Conservation (phyloP, 352 stramenopile genomes). For the Pythium dissimile region DNA sequence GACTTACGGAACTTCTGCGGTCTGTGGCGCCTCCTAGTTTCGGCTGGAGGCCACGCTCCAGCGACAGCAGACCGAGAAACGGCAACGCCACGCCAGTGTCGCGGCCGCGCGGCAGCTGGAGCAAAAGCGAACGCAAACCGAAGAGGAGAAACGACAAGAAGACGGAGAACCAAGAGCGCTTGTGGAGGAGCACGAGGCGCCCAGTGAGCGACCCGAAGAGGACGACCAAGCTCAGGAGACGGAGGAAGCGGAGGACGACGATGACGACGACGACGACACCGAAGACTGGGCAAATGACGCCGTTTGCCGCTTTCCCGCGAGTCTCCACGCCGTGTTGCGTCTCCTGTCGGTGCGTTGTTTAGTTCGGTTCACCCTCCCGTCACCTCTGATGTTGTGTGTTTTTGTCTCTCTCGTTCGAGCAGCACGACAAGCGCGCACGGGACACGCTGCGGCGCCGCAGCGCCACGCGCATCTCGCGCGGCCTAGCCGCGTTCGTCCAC, state of each 20-base stretch:
- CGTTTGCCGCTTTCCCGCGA: not conserved
- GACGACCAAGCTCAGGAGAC: not conserved
- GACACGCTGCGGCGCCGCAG: conserved; percentile 39
- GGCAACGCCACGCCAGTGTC: not conserved
- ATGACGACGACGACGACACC: conserved; percentile 18
- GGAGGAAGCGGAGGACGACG: not conserved
- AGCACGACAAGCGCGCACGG: conserved; percentile 39
- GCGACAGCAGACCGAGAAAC: not conserved
- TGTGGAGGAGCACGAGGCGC: no score
- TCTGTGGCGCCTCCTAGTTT: no score
- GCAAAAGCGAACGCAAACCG: not conserved
- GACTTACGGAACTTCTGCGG: no score
- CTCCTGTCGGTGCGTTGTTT: conserved; percentile 34
- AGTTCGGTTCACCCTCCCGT: conserved; percentile 9
- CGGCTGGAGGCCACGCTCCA: conserved; percentile 3
- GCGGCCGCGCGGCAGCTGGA: no score
- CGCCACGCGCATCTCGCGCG: conserved; percentile 35
- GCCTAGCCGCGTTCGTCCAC: conserved; percentile 32
- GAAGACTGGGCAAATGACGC: conserved; percentile 4
- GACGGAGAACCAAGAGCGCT: no score
- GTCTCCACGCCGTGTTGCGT: conserved; percentile 13
- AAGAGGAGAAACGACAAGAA: not conserved
- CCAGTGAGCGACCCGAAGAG: not conserved
- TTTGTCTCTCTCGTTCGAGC: not conserved
- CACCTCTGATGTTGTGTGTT: not conserved